Base-by-base conservation (phyloP, 441 rosid species). In the Biscutella laevigata region DNA sequence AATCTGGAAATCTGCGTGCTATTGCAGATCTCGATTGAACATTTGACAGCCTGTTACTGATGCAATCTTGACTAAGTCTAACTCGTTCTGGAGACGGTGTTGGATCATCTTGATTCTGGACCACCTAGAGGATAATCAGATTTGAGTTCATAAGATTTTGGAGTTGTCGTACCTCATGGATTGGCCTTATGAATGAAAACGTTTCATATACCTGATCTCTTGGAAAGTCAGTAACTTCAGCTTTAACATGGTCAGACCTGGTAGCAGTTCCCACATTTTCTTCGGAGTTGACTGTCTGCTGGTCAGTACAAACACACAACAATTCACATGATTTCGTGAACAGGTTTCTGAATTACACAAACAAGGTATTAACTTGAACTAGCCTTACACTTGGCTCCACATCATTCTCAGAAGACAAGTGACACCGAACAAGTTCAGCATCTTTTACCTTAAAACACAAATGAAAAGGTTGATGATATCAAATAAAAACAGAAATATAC, bases 1-100 rank as follows among this genome's bases (percentile, higher is more conserved):
- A 59, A 66, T 66, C 59, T 17, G 70, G 2, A 17, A 53, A 52
- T 44, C 61, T 24, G n/a, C 45, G 38, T 12, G 65, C 44, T 30
- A 45, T 40, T 4, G 61, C 65, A 0, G 70, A 59, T 19, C 53
- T 19, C 5, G 45, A 51, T 59, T 37, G 66, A 44, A 59, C 10
- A 3, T 30, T 20, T 37, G 56, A 44, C 16, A 66, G 11, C 44
- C 10, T 21, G 53, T 22, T 52, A 56, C 38, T 42, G 69, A 50
- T 52, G 55, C 37, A 26, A 11, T 42, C 59, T 13, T 26, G 52
- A 25, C 43, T 17, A 30, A 9, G 26, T 53, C 59, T 56, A 59
- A 10, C 56, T 30, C 24, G 33, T 45, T 59, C 56, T 38, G 61
- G 66, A 38, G 61, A 52, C 17, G 44, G 33, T 53, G 27, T 45